Evolutionary conservation across 305 asterid genomes (phyloP), one percentile per base, ranked within the genome.

Genomic region (Stenogyne calaminthoides): DNA sequence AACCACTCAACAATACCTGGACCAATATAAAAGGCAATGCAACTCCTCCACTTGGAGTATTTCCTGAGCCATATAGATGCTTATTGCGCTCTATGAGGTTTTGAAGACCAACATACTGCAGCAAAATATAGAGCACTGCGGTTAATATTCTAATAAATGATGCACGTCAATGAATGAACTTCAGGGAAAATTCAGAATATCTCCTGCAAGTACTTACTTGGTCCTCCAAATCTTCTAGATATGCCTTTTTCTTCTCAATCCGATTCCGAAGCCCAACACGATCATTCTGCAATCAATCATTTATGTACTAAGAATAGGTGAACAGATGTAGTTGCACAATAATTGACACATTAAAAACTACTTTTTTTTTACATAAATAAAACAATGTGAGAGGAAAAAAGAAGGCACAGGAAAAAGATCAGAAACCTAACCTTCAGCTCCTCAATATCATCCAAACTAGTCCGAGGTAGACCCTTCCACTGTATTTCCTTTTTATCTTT

Each of bases 401-500:
- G 51, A 27, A 36, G 42, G 59, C 55, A 39, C 37, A 37, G 57
- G 27, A 68, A 52, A 70, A 58, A 66, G 70, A 32, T 61, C 12
- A 65, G 42, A 64, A 52, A 76, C 61, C 78, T 72, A 75, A 95
- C 99, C 97, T 95, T 92, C 64, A 95, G 79, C 86, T 86, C 96
- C 77, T 92, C 98, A 72, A 92, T 83, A 81, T 95, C 98, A 77
- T 84, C 89, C 80, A 88, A 69, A 78, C 91, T 93, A 78, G 97
- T 88, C 52, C 90, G 88, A 1, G 99, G 99, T 32, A 95, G 84
- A 76, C 99, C 99, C 81, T 79, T 92, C 99, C 99, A 95, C 80
- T 90, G 98, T 84, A 95, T 92, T 71, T 95, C 98, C 77, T 95
- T 95, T 77, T 95, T 95, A 80, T 95, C 98, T 84, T 95, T 95